Conservation (phyloP, 257 asterid species). For the Buddleja alternifolia region DNA sequence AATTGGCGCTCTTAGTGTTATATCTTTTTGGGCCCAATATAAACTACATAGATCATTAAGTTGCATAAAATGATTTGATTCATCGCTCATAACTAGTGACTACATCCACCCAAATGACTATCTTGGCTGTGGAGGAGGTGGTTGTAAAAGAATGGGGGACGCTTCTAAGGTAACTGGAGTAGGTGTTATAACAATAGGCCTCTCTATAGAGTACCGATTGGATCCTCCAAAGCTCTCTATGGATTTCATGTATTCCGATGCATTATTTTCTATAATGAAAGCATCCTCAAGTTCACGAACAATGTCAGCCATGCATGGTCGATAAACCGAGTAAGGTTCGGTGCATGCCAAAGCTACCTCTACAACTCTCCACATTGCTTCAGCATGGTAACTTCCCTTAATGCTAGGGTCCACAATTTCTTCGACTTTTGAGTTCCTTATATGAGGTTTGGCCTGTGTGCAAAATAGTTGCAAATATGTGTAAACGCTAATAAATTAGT, state of each 20-base stretch:
- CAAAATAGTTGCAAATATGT: conserved; percentile 7
- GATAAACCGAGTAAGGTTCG: conserved; percentile 80
- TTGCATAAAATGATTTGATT: conserved; percentile 19
- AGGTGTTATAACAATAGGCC: conserved; percentile 63
- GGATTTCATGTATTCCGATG: conserved; percentile 28
- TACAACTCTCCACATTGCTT: conserved; percentile 36
- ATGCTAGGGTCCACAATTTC: conserved; percentile 40
- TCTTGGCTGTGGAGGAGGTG: conserved; percentile 75
- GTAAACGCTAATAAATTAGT: background rate
- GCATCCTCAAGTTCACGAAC: conserved; percentile 95
- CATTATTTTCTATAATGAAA: conserved; percentile 30
- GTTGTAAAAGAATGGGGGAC: conserved; percentile 51
- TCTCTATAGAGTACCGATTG: conserved; percentile 73
- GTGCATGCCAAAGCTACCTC: conserved; percentile 90
- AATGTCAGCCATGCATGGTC: conserved; percentile 84
- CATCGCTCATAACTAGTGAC: background rate
- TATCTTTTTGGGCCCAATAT: conserved; percentile 3
- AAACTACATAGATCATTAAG: conserved; percentile 19
- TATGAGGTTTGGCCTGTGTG: conserved; percentile 73
- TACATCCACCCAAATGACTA: conserved; percentile 33
- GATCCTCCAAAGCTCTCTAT: conserved; percentile 72
- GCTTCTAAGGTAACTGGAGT: conserved; percentile 52
- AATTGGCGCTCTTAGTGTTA: background rate
- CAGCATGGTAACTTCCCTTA: conserved; percentile 26
- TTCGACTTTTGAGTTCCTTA: conserved; percentile 75